Base-by-base conservation (phyloP, 2,329 filamentous ascomycete species). In the Pseudogymnoascus sp. region DNA sequence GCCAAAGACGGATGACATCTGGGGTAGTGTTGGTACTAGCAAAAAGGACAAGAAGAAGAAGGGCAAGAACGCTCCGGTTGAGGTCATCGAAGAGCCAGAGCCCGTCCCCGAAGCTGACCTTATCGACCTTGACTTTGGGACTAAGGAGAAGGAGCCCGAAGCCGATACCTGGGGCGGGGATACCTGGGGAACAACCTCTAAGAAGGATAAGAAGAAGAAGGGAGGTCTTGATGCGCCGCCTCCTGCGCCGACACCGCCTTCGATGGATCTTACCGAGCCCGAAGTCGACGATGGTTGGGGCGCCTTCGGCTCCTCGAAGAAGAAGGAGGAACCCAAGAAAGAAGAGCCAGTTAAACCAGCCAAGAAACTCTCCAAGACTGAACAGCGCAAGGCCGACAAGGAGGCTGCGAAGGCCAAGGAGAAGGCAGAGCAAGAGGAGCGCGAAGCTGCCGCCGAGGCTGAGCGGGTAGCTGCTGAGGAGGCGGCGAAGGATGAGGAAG, bases 311-410 rank as follows among this genome's bases (percentile, higher is more conserved):
- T 70, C 66, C 40, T 64, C 68, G 62, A 79, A 79, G 67, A 73
- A 77, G 40, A 78, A 77, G 65, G 76, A 77, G 35, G 77, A 76
- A 67, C 72, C 77, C 44, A 76, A 75, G 59, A 76, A 79, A 64
- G 80, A 76, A 66, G 72, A 75, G n/a, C 73, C 50, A 6, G 60
- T 59, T 26, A 65, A 67, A 10, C 68, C 70, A 5, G 46, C 67
- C 11, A 66, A 65, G n/a, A 82, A 79, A 70, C 72, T 82, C 44
- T 78, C 71, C 70, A 79, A 80, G 67, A 82, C 79, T 65, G 81
- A 83, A 68, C 76, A 79, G 17, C 78, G 80, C 68, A 80, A 80
- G 68, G 78, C 81, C 21, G 80, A 82, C 19, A 70, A 80, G 68
- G 82, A 80, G 68, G 78, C 82, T 33, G 78, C 75, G 31, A 26